Conservation (phyloP, 129 eudicot species). For the Silybum marianum region DNA sequence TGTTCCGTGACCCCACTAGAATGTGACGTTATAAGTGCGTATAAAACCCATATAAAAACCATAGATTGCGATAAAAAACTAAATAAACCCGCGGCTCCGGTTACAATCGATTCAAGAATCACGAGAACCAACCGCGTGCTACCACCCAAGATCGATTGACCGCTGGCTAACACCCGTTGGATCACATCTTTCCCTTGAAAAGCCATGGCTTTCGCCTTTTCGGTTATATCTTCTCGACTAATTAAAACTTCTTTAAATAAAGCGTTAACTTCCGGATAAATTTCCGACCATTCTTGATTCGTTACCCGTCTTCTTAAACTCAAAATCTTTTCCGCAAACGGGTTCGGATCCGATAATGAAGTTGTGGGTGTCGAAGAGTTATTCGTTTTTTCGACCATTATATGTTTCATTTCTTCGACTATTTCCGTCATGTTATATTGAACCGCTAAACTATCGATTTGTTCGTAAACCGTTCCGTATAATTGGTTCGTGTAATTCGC, state of each 20-base stretch:
- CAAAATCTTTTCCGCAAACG: slow-evolving; percentile 65
- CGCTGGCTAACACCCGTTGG: slow-evolving; percentile 67
- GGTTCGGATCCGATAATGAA: slow-evolving; percentile 54
- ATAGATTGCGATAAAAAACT: slow-evolving; percentile 80
- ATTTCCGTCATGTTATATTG: slow-evolving; percentile 89
- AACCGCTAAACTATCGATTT: slow-evolving; percentile 71
- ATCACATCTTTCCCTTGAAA: slow-evolving; percentile 79
- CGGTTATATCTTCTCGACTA: slow-evolving; percentile 68
- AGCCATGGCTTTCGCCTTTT: slow-evolving; percentile 81
- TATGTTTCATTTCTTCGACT: slow-evolving; percentile 79
- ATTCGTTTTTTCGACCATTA: slow-evolving; percentile 47
- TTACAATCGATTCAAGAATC: slow-evolving; percentile 64
- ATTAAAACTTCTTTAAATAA: slow-evolving; percentile 59
- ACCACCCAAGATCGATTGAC: slow-evolving; percentile 78
- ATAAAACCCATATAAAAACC: slow-evolving; percentile 90
- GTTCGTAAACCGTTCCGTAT: slow-evolving; percentile 79
- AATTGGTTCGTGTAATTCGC: slow-evolving; percentile 64
- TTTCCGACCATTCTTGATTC: slow-evolving; percentile 73
- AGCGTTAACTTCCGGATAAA: slow-evolving; percentile 69
- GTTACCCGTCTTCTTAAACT: slow-evolving; percentile 62
- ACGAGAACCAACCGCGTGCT: slow-evolving; percentile 62
- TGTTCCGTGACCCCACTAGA: slow-evolving; percentile 95
- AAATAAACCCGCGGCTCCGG: slow-evolving; percentile 86
- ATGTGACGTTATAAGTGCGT: slow-evolving; percentile 88
- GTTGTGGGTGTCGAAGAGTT: slow-evolving; percentile 55